phyloP scores from a whole-genome alignment of 1,284 basidiomycete genomes.

The Mycosarcoma maydis region DNA sequence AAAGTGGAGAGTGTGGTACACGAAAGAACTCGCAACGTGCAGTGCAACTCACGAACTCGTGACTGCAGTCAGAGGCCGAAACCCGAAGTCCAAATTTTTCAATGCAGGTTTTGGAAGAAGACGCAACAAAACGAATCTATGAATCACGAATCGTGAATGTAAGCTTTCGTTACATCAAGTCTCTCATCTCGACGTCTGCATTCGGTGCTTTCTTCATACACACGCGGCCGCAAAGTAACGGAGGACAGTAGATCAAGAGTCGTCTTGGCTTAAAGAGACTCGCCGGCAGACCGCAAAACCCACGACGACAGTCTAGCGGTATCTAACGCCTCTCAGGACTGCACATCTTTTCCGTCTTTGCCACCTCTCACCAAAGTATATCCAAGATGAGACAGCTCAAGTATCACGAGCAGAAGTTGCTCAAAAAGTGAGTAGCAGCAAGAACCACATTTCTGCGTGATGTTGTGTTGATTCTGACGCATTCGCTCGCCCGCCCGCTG shows the following conservation, averaged over 20 bases:
- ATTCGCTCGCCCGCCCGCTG: neutral
- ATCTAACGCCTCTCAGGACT: no score
- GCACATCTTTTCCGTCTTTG: neutral
- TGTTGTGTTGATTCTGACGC: neutral
- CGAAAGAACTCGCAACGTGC: no score
- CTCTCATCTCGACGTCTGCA: no score
- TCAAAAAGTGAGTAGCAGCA: constrained; percentile 61
- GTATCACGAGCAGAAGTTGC: constrained; percentile 65
- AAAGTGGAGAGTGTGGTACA: neutral
- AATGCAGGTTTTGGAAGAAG: constrained; percentile 1
- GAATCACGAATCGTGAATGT: no score
- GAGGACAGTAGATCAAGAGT: no score
- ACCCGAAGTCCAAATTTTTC: constrained; percentile 33
- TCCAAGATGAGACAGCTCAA: constrained; percentile 64
- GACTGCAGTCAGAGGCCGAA: constrained; percentile 11
- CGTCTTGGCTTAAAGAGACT: no score
- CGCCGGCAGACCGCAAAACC: no score
- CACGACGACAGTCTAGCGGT: no score
- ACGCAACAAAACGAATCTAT: neutral
- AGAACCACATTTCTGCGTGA: neutral
- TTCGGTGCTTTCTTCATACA: no score
- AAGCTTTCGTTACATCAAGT: neutral
- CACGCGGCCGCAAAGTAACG: no score
- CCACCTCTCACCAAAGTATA: neutral
- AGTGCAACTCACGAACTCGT: no score